Base-by-base conservation (phyloP, 306 rosid genomes). In the Castanea crenata region DNA sequence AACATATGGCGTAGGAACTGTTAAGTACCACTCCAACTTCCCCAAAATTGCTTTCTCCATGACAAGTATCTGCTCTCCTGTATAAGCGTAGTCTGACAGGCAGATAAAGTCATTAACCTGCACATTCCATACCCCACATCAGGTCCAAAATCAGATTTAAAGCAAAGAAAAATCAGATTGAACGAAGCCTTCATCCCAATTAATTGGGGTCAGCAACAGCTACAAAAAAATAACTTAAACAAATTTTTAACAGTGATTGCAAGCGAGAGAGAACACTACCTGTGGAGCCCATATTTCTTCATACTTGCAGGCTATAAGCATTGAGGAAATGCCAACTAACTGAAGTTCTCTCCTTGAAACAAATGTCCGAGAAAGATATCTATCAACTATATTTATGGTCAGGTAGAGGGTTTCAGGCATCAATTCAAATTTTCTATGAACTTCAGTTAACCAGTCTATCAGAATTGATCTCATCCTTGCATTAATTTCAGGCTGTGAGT, bases 241-340 rank as follows among this genome's bases (percentile, higher is more conserved):
- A 49, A 49, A 49, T 49, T 49, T 49, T 49, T 4, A 3, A 49
- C 54, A 49, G 16, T 49, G 54, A 49, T 49, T 3, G 12, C 54
- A 16, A 23, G 4, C 4, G 5, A 9, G 16, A 27, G 19, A 64
- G 44, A 64, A 64, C n/a, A 31, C 25, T 80, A 91, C 94, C 92
- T 73, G 81, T 1, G 90, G 89, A 14, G 84, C 68, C 76, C 74
- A 74, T 44, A 82, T 78, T 73, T 92, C 94, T 86, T 84, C 92
- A n/a, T 88, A 90, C 75, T 92, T 92, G 79, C 87, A 67, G 29
- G 97, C 94, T 63, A 92, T 58, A 76, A 87, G 84, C 91, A 90
- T 82, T 67, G 97, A 82, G 68, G 90, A 64, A 18, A 90, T 84
- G 74, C 88, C 92, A 23, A 90, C 81, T 61, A 90, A 75, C 74